These are phyloP conservation scores for Ganoderma lingzhi DNA, from an alignment of 1,284 basidiomycete species.

Conservation along the genomic window DNA sequence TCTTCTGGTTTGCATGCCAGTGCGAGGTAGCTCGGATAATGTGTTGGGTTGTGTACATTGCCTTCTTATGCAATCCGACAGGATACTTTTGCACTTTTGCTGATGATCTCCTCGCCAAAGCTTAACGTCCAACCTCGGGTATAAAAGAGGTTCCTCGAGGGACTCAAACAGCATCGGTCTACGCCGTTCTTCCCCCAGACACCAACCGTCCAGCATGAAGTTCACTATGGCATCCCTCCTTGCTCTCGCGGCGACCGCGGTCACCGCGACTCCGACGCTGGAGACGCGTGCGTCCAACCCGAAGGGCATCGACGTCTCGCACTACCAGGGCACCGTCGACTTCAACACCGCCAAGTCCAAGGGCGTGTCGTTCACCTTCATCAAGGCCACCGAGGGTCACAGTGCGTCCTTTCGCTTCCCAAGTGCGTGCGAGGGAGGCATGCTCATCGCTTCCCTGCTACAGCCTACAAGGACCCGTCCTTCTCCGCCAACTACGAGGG, in stretches of 20 bases:
- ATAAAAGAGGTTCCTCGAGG: neutral
- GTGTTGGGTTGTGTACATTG: too few species aligned
- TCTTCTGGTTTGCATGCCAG: too few species aligned
- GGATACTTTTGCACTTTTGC: too few species aligned
- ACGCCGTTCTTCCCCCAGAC: neutral
- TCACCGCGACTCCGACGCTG: conserved; percentile 27
- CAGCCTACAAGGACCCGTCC: conserved; percentile 48
- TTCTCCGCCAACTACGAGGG: conserved; percentile 62
- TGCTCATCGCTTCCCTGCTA: neutral
- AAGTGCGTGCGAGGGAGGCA: neutral
- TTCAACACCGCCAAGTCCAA: conserved; percentile 64
- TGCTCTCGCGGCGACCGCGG: conserved; percentile 14
- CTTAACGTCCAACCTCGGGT: neutral
- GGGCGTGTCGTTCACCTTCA: conserved; percentile 67
- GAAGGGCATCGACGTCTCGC: conserved; percentile 64
- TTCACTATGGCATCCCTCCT: conserved; percentile 17
- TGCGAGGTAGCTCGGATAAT: too few species aligned
- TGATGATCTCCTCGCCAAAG: too few species aligned
- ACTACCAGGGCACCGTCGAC: conserved; percentile 60
- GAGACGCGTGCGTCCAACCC: conserved; percentile 50
- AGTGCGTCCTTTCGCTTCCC: conserved; percentile 41
- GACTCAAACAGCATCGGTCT: neutral
- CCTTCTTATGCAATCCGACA: too few species aligned
- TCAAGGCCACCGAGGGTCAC: conserved; percentile 78
- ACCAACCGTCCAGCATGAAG: conserved; percentile 18